A percentile compares a stretch with the other conserved stretches of the same genome.
These are phyloP conservation scores for Davidsoniella australis DNA, from an alignment of 2,329 filamentous ascomycete species.

Conservation along the genomic window DNA sequence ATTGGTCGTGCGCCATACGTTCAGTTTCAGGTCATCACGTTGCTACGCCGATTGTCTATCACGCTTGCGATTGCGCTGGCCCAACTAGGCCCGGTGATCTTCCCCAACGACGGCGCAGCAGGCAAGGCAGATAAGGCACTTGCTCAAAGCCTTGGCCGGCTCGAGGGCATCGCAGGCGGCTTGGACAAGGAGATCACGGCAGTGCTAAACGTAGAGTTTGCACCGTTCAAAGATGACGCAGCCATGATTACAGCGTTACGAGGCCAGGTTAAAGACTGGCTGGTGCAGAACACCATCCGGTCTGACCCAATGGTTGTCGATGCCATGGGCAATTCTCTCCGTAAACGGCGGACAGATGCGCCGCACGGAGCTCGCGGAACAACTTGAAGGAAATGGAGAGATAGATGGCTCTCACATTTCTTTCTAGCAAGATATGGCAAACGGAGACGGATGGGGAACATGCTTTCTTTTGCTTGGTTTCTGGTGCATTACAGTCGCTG, in stretches of 20 bases:
- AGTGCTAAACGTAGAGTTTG: slow-evolving; percentile 61
- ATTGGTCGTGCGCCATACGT: slow-evolving; percentile 45
- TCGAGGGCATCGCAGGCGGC: slow-evolving; percentile 42
- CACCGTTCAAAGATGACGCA: slow-evolving; percentile 61
- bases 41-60: slow-evolving; percentile 59
- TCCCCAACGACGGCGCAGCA: slow-evolving; percentile 16
- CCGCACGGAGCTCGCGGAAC: slow-evolving; percentile 40
- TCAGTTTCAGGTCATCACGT: slow-evolving; percentile 66
- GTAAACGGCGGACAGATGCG: slow-evolving; percentile 42
- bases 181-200: slow-evolving; percentile 53
- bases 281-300: slow-evolving; percentile 72
- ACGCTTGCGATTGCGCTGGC: slow-evolving; percentile 71
- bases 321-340: slow-evolving; percentile 53
- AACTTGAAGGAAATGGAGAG: background rate
- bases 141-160: slow-evolving; percentile 46
- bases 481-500: too few species aligned
- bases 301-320: slow-evolving; percentile 67
- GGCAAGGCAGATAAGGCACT: slow-evolving; percentile 21
- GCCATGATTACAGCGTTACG: slow-evolving; percentile 35
- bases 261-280: slow-evolving; percentile 64
- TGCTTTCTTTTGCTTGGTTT: background rate
- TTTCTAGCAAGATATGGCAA: too few species aligned
- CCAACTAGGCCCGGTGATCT: slow-evolving; percentile 57
- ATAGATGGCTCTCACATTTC: background rate
- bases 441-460: too few species aligned